phyloP scores from a whole-genome alignment of 2,329 filamentous ascomycete species.

The Phialocephala sp. region DNA sequence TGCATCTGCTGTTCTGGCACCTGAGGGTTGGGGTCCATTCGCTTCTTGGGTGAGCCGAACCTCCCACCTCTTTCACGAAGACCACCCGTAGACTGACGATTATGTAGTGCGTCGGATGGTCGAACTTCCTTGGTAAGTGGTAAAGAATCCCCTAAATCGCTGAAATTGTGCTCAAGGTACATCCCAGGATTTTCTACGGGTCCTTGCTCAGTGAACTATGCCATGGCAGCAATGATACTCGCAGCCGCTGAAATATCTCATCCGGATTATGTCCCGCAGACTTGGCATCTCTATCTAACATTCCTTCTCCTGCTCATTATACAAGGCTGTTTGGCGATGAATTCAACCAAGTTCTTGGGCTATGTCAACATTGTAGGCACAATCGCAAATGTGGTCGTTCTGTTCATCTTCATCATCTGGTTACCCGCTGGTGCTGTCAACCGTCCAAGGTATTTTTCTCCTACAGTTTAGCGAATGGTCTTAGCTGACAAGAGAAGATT shows the following conservation, averaged over 20 bases:
- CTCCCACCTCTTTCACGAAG: not conserved
- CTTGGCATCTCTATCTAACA: conserved; percentile 18
- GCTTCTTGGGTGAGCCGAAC: conserved; percentile 19
- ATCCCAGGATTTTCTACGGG: conserved; percentile 13
- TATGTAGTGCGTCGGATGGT: conserved; percentile 23
- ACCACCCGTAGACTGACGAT: not conserved
- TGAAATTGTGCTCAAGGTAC: not conserved
- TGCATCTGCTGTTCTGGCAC: conserved; percentile 48
- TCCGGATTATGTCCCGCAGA: conserved; percentile 18
- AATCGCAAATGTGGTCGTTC: conserved; percentile 14
- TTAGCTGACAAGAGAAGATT: not conserved
- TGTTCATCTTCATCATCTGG: conserved; percentile 21
- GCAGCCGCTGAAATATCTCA: conserved; percentile 17
- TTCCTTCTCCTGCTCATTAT: conserved; percentile 18
- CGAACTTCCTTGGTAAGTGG: conserved; percentile 19
- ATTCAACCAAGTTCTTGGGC: conserved; percentile 19
- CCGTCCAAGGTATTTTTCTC: conserved; percentile 1
- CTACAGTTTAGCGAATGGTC: not conserved
- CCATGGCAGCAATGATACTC: conserved; percentile 22
- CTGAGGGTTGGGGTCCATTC: conserved; percentile 21
- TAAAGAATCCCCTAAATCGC: not conserved
- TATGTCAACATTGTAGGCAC: conserved; percentile 19
- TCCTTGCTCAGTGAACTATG: conserved; percentile 21
- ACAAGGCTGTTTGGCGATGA: conserved; percentile 21
- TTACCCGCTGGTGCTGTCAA: conserved; percentile 15